Base-by-base conservation (phyloP, 2,329 filamentous ascomycete species). In the Neoscytalidium dimidiatum region DNA sequence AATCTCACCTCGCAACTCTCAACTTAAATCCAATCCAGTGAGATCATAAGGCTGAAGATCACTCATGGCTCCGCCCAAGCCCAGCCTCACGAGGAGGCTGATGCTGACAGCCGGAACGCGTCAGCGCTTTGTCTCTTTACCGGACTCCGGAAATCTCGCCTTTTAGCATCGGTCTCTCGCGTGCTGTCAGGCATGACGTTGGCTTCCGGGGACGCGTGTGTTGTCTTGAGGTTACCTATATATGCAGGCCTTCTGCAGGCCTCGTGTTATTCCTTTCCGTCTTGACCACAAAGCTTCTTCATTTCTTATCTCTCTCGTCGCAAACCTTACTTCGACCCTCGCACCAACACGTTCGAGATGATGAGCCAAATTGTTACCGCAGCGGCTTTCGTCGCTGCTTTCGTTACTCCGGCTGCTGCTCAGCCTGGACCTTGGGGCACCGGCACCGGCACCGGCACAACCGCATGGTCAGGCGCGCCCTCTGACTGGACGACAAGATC, bases 251-350 rank as follows among this genome's bases (percentile, higher is more conserved):
- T 19, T 31, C 44, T 62, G 58, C 44, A 62, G 19, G 29, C 14
- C 28, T 43, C 29, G 46, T 51, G 33, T 51, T 31, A 28, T 38
- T 49, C 44, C 3, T 23, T 38, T 29, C 13, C 29, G 41, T 29
- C 14, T n/a, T 26, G 14, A 7, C 19, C 44, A 44, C 44, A 62
- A 48, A 62, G 33, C 58, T 60, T 60, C 56, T 33, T 60, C 5
- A n/a, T 33, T 21, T 46, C 26, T 23, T 31, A 33, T 60, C 41
- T 52, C 38, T 33, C 33, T 21, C 26, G 26, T 41, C 56, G 19
- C 56, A 46, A 44, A 46, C 38, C 56, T 46, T 31, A 71, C 69
- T 31, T 70, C 74, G 38, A 74, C 72, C 28, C 67, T 71, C 52
- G 67, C 69, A 56, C 67, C 75, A 29, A 62, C 51, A 66, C 31